phyloP scores from a whole-genome alignment of 192 early-diverging fungal genomes.

The Linnemannia schmuckeri region DNA sequence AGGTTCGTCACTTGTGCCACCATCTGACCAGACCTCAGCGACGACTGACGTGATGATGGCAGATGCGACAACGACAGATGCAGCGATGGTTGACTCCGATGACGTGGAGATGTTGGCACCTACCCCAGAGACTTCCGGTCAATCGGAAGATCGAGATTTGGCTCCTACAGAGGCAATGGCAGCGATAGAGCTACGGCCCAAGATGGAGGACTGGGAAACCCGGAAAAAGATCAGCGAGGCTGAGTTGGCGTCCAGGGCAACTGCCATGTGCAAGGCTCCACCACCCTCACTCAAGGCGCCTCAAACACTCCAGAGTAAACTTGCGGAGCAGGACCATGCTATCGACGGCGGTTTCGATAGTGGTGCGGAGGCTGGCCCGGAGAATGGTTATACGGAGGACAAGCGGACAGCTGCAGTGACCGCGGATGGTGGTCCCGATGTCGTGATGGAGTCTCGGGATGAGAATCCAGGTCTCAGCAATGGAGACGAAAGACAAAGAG shows the following conservation, averaged over 20 bases:
- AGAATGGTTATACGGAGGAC: background rate
- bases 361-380: background rate
- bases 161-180: background rate
- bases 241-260: conserved; percentile 46
- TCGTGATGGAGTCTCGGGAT: background rate
- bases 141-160: background rate
- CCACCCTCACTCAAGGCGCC: conserved; percentile 47
- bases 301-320: conserved; percentile 37
- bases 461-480: background rate
- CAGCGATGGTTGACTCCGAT: background rate
- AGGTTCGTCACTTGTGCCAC: background rate
- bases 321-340: conserved; percentile 23
- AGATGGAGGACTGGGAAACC: conserved; percentile 46
- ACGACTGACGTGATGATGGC: background rate
- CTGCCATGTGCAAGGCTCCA: conserved; percentile 38
- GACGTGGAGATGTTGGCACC: background rate
- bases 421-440: background rate
- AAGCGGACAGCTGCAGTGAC: background rate
- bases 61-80: background rate
- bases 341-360: background rate
- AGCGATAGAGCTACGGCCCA: conserved; percentile 22
- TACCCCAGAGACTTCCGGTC: background rate
- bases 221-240: conserved; percentile 51
- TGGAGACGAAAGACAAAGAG: background rate
- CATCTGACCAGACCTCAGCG: background rate